Evolutionary conservation across 257 asterid genomes (phyloP).

Genomic region (Sherardia arvensis): DNA sequence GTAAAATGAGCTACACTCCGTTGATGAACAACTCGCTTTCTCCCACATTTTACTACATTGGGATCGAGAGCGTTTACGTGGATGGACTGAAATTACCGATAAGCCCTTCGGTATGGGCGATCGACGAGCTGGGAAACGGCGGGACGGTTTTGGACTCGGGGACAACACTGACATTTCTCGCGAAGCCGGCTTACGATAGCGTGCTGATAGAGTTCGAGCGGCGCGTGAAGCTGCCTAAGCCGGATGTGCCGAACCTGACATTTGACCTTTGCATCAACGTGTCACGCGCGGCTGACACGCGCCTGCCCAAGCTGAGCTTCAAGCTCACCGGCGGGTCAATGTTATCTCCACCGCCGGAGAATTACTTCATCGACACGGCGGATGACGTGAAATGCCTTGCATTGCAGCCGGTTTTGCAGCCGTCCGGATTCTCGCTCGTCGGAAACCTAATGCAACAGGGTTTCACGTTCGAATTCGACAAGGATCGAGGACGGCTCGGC

Average conservation of each 20-base stretch:
- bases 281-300: conserved; percentile 25
- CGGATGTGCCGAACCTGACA: conserved; percentile 24
- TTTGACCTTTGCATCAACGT: conserved; percentile 63
- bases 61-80: conserved; percentile 32
- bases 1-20: conserved; percentile 48
- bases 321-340: conserved; percentile 49
- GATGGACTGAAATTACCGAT: conserved; percentile 42
- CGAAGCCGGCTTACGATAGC: conserved; percentile 43
- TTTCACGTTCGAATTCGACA: conserved; percentile 53
- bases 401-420: conserved; percentile 44
- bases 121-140: conserved; percentile 57
- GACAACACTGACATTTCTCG: conserved; percentile 59
- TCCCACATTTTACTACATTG: conserved; percentile 63
- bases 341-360: conserved; percentile 49
- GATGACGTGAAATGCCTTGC: conserved; percentile 61
- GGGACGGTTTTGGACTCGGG: conserved; percentile 84
- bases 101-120: conserved; percentile 62
- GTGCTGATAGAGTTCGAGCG: conserved; percentile 38
- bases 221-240: conserved; percentile 38
- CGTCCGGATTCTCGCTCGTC: conserved; percentile 45
- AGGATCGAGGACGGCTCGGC: conserved; percentile 47
- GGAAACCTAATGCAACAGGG: conserved; percentile 92
- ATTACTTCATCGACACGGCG: conserved; percentile 61
- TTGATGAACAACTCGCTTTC: conserved; percentile 39
- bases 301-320: conserved; percentile 61